Conservation (phyloP, 2,329 filamentous ascomycete species). For the Alternaria metachromatica region DNA sequence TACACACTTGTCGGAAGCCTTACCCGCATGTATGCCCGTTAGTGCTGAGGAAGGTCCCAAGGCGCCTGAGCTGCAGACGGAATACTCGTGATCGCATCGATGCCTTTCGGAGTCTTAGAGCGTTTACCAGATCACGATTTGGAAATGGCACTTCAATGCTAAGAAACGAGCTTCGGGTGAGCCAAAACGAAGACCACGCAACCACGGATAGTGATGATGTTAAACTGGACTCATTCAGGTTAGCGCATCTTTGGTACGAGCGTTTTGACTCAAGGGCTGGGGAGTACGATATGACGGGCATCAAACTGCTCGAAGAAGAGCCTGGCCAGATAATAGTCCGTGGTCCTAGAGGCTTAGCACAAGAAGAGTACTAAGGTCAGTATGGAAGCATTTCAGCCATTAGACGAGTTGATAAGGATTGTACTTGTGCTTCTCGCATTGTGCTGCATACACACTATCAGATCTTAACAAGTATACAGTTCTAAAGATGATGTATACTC, state of each 20-base stretch:
- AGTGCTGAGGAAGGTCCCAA: neutral
- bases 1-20: neutral
- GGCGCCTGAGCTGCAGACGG: neutral
- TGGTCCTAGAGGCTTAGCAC: neutral
- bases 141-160: neutral
- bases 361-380: neutral
- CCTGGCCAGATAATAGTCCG: neutral
- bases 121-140: neutral
- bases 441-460: neutral
- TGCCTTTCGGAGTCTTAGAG: neutral
- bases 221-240: neutral
- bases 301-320: neutral
- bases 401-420: neutral
- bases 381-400: neutral
- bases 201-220: neutral
- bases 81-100: neutral
- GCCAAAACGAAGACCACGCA: neutral
- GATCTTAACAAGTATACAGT: neutral
- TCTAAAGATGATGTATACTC: neutral
- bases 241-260: neutral
- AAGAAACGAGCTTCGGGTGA: neutral
- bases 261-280: neutral
- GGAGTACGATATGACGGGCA: neutral
- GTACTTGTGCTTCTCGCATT: neutral
- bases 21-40: neutral